Base-by-base conservation (phyloP, 1,284 basidiomycete species). In the Cutaneotrichosporon sp. region DNA sequence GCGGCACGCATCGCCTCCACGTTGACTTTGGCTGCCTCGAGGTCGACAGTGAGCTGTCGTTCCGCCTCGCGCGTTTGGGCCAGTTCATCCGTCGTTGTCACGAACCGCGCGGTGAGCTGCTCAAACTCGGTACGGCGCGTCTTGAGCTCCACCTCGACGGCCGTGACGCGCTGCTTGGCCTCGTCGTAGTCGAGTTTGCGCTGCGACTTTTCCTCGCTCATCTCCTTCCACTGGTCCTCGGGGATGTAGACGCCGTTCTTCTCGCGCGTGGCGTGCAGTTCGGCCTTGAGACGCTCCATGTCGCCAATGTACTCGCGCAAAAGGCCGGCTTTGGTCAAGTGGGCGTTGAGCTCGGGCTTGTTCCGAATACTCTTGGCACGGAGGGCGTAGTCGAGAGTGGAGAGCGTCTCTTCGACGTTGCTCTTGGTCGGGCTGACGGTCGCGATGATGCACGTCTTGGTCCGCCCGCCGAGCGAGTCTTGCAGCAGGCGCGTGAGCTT, bases 381-480 rank as follows among this genome's bases (percentile, higher is more conserved):
- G 38, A 92, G 82, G 15, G 96, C 96, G 66, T 99, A 99, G 74
- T 98, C 93, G 41, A 99, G 85, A 0, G 96, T 99, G 1, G 93
- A 97, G 18, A 97, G 82, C 0, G 96, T 98, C 75, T 98, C 96
- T 74, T 99, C 96, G 77, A 96, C 82, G 70, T 96, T 97, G 22
- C 84, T 87, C 18, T 87, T 83, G 4, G 90, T 88, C 2, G 93
- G 92, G 9, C 89, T 92, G 63, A 96, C 83, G 1, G 94, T 98
- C 0, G 96, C 96, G 59, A 99, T 88, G 69, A 99, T 94, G 68
- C 91, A 97, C 0, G 96, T 99, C 77, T 97, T 98, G 8, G 96
- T 98, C 21, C 86, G 83, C 0, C 96, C 96, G n/a, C 96, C 96
- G 5, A 99, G 81, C 15, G 96, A 99, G 74, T 99, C 96, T 85